Evolutionary conservation across 176 grass and related monocot species (phyloP), one percentile per base, ranked within the genome.

Genomic region (Oryza glaberrima): DNA sequence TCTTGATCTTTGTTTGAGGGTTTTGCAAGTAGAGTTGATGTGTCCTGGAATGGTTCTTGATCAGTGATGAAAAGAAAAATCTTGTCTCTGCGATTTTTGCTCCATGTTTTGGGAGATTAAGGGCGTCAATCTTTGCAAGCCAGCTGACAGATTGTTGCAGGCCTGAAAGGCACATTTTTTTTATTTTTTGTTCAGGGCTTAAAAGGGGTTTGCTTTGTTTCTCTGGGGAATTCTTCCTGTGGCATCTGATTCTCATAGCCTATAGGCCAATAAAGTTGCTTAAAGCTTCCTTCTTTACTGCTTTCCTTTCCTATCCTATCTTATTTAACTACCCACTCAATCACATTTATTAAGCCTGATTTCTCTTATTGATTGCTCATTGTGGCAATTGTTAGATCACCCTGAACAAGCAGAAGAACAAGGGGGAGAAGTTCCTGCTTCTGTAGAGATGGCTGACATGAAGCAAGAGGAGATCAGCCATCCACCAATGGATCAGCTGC

Each of bases 401-500:
- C 73, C 61, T 61, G 15, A 10, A 23, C 73, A 20, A 64, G 7
- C 56, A 61, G 56, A 1, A 60, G 56, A n/a, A 54, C 15, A 51
- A 87, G 38, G 8, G 75, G 46, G 52, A 30, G 41, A 77, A 80
- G 73, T 49, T 1, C 48, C 28, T 44, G 36, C 80, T 69, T 36
- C 52, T 56, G 6, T 70, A 47, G 88, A 90, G 49, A 90, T 93
- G 91, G 75, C 81, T 35, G 89, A 93, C 35, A 75, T 93, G 81
- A 96, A 93, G 65, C 78, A 87, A 75, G 94, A 96, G 69, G 94
- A 91, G 76, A 87, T 91, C 46, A 77, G 68, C 69, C 91, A 93
- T 80, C 88, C 84, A 34, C 86, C 94, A 47, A 93, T 96, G 94
- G 94, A 96, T 56, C 94, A 93, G 60, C 78, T 96, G 7, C 91